Percentiles rank a stretch among this genome's conserved stretches.
Evolutionary conservation across 164 flowering plant genomes (phyloP).

Genomic region (Cinnamomum chago): DNA sequence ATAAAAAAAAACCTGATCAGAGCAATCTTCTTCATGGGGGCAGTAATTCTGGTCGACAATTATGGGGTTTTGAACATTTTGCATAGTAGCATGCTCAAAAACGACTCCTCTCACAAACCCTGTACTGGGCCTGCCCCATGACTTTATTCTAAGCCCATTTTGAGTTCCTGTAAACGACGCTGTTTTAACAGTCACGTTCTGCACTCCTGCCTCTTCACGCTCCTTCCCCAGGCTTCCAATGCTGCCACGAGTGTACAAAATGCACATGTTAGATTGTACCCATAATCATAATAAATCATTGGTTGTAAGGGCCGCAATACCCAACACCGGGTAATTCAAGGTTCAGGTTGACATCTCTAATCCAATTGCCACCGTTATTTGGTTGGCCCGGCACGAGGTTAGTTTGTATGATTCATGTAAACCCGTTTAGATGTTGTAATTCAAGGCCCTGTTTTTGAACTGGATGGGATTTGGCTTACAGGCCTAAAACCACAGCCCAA

Average conservation of each 20-base stretch:
- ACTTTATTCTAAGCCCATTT: conserved; percentile 69
- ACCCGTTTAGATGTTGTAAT: too few relatives aligned
- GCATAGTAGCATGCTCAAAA: conserved; percentile 45
- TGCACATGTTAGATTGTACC: too few relatives aligned
- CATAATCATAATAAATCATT: too few relatives aligned
- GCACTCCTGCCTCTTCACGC: conserved; percentile 51
- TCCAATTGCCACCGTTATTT: too few relatives aligned
- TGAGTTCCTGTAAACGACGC: conserved; percentile 40
- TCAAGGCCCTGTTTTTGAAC: too few relatives aligned
- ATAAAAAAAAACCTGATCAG: conserved; percentile 37
- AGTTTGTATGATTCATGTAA: too few relatives aligned
- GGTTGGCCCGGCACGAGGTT: too few relatives aligned
- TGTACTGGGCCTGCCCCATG: conserved; percentile 69
- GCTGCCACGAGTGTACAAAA: conserved; percentile 26
- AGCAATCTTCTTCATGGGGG: conserved; percentile 42
- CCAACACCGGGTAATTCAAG: not conserved
- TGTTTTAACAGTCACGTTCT: conserved; percentile 58
- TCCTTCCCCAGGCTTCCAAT: conserved; percentile 69
- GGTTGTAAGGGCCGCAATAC: too few relatives aligned
- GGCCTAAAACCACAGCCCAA: too few relatives aligned
- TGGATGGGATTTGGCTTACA: too few relatives aligned
- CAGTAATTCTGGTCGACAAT: conserved; percentile 75
- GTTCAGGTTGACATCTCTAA: not conserved
- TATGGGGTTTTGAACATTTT: conserved; percentile 53
- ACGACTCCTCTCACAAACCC: conserved; percentile 48